phyloP scores from a whole-genome alignment of 768 basidiomycete genomes.

The Tricholoma saponaceum region DNA sequence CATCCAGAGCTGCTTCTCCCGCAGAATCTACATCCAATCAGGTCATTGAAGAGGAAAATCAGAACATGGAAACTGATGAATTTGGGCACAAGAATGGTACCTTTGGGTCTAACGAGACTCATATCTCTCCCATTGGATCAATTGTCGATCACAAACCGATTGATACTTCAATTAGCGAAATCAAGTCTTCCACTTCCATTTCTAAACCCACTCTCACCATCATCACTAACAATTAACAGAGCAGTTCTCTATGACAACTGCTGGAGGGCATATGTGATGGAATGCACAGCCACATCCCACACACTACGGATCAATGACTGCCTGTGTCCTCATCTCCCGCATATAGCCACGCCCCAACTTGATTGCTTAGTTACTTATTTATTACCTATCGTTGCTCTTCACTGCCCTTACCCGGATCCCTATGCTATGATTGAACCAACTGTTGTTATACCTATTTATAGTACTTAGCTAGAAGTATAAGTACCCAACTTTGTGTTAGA shows the following conservation, averaged over 20 bases:
- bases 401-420: background rate
- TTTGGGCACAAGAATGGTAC: background rate
- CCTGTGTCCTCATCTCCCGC: conserved; percentile 28
- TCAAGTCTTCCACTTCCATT: background rate
- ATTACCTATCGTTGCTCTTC: background rate
- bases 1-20: background rate
- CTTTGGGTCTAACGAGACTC: background rate
- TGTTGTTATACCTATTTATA: background rate
- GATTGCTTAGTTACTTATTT: background rate
- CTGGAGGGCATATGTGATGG: background rate
- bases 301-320: background rate
- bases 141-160: background rate
- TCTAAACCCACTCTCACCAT: background rate
- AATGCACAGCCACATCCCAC: background rate
- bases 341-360: background rate
- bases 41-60: background rate
- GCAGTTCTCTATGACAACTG: background rate
- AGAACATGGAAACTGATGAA: background rate
- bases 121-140: background rate
- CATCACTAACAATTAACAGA: background rate
- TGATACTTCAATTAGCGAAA: background rate
- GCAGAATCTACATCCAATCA: background rate
- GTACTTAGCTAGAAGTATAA: background rate
- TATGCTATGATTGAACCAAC: background rate
- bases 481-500: too few relatives aligned